Evolutionary conservation across 1,284 basidiomycete genomes (phyloP), one percentile per base, ranked within the genome.

Genomic region (Heterobasidion annosum): DNA sequence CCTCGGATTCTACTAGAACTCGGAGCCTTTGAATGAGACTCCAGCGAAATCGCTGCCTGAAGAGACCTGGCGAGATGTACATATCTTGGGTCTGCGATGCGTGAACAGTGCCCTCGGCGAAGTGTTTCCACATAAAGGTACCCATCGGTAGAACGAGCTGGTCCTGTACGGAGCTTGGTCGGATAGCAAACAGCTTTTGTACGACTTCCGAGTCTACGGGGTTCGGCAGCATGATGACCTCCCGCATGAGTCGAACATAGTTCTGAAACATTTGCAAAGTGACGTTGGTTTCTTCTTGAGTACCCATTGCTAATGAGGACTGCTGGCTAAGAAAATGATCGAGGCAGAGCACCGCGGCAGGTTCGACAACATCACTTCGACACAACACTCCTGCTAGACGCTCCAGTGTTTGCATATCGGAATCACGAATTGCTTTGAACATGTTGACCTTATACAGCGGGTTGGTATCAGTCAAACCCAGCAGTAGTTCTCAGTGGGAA

Each of bases 241-340:
- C 48, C 10, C 35, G 48, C 48, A 50, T 50, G 9, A 74, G 63
- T 44, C 61, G 63, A 5, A 59, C 61, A 47, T 79, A 81, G 1
- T 57, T 40, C 2, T 63, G 56, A 56, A 78, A 78, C 16, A 62
- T 59, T 52, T 18, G 80, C 63, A 13, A 12, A 19, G 16, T 34
- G 12, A 9, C 7, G 13, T 7, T 37, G 8, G 19, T 15, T 37
- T 50, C 12, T 32, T 32, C 15, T 34, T 16, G n/a, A 6, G 48
- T 50, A 35, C 6, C 33, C 34, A 50, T 7, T 7, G 15, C 10
- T 13, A 50, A 34, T 15, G 34, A n/a, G 15, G 32, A 13, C 15
- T 34, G 16, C 9, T 50, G 25, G 32, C 48, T 25, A 12, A 50
- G 12, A 15, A 37, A 15, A 37, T 50, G 48, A 25, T 50, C 34